Evolutionary conservation across 169 alveolate genomes (phyloP), one percentile per base, ranked within the genome.

Genomic region (Ichthyophthirius multifiliis): DNA sequence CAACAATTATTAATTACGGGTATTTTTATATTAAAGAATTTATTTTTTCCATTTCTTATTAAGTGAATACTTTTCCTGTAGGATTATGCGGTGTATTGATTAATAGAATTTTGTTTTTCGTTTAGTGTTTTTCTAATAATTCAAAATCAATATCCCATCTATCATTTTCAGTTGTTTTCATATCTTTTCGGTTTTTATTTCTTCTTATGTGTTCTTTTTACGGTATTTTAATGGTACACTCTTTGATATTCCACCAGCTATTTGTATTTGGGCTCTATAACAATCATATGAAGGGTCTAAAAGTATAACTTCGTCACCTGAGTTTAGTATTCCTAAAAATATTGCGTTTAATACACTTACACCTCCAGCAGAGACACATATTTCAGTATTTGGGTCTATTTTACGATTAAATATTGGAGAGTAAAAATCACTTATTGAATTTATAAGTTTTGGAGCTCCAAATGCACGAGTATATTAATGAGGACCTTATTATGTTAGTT

Each of bases 71-170:
- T 32, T 93, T 90, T 18, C 96, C 96, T 35, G 91, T 78, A 31
- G 96, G 96, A 55, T 93, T 93, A 44, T 88, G 85, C n/a, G 96
- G 94, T 30, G 87, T 83, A 78, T 93, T 93, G n/a, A 93, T 62
- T 31, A 93, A 30, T 5, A 93, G 27, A 31, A 77, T 45, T 47
- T 84, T 87, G 9, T 95, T 90, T 90, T 7, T 75, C 80, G 75
- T 75, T 90, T 2, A 93, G 27, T 2, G 87, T 63, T 18, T 75
- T 74, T 85, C 85, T 15, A 93, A 82, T 23, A 27, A 46, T 5
- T 93, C 92, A 35, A 75, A 84, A 46, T 90, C 92, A 18, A 93
- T 39, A 3, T 78, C 45, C 95, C 96, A 89, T 12, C 65, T 45
- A 23, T 84, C 89, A 6, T 78, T 83, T 39, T 46, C 79, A 13